Conservation (phyloP, 768 basidiomycete species). For the Auricularia cornea region DNA sequence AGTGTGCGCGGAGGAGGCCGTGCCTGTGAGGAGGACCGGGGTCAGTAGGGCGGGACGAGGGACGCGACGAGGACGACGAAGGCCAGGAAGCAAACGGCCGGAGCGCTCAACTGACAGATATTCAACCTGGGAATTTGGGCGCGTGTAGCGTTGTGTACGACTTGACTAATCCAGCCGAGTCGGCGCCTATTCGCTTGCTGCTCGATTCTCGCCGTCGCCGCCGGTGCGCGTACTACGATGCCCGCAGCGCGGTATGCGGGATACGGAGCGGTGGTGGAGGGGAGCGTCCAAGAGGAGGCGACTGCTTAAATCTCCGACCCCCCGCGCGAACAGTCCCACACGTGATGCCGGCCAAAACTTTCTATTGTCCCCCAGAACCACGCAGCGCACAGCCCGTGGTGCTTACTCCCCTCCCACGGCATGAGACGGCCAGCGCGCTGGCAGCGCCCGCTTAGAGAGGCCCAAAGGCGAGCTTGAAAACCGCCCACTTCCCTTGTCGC, state of each 20-base stretch:
- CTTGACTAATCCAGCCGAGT: background rate
- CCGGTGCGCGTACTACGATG: background rate
- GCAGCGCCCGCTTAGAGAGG: too few species aligned
- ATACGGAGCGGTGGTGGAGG: background rate
- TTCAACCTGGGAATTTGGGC: background rate
- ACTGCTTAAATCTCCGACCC: too few species aligned
- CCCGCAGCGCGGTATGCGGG: background rate
- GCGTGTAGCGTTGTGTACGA: background rate
- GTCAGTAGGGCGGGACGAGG: background rate
- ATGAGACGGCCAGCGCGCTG: too few species aligned
- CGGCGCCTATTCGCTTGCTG: background rate
- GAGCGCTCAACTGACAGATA: background rate
- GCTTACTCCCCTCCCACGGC: too few species aligned
- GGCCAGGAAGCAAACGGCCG: background rate
- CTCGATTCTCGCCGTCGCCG: background rate
- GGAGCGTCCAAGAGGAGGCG: background rate
- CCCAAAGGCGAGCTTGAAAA: too few species aligned
- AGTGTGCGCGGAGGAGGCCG: conserved; percentile 56
- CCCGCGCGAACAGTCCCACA: too few species aligned
- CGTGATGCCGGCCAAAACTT: too few species aligned
- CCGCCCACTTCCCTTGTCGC: too few species aligned
- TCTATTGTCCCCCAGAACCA: too few species aligned
- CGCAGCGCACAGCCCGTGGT: too few species aligned
- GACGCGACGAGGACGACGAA: background rate
- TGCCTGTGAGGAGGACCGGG: conserved; percentile 35